These are phyloP conservation scores for Neonectria neomacrospora DNA, from an alignment of 2,329 filamentous ascomycete species.

Conservation along the genomic window DNA sequence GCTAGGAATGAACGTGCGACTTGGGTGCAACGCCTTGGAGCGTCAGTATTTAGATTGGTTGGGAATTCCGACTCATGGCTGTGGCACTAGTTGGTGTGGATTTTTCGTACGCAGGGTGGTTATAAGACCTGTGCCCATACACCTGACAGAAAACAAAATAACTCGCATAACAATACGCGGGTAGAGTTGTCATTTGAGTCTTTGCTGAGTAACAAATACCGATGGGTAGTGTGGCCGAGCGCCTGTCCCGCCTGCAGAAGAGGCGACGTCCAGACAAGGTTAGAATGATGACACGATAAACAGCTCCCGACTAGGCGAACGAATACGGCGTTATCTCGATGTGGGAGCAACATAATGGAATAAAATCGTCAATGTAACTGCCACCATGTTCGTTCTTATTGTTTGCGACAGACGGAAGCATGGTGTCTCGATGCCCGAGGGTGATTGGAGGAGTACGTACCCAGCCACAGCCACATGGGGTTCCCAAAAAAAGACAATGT, in stretches of 20 bases:
- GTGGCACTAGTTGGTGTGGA: not conserved
- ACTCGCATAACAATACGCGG: conserved; percentile 2
- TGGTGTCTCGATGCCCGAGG: conserved; percentile 14
- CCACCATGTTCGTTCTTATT: not conserved
- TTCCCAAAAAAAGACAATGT: conserved; percentile 39
- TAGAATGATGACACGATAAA: conserved; percentile 23
- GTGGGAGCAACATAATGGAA: not conserved
- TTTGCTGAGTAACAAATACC: conserved; percentile 23
- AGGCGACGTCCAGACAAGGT: conserved; percentile 29
- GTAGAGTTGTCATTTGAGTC: not conserved
- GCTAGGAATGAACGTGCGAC: not conserved
- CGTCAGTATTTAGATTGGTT: not conserved
- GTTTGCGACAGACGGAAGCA: conserved; percentile 13
- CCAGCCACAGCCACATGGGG: conserved; percentile 27
- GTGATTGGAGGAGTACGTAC: conserved; percentile 4
- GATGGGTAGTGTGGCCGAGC: conserved; percentile 11
- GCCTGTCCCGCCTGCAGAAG: conserved; percentile 25
- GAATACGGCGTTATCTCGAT: not conserved
- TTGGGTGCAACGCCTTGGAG: not conserved
- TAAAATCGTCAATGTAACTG: not conserved
- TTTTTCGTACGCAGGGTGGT: not conserved
- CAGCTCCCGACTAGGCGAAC: conserved; percentile 2
- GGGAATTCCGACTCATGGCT: not conserved
- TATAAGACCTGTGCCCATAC: not conserved
- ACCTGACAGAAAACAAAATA: not conserved